These are phyloP conservation scores for Nicotiana obtusifolia DNA, from an alignment of 257 asterid species.

Conservation along the genomic window DNA sequence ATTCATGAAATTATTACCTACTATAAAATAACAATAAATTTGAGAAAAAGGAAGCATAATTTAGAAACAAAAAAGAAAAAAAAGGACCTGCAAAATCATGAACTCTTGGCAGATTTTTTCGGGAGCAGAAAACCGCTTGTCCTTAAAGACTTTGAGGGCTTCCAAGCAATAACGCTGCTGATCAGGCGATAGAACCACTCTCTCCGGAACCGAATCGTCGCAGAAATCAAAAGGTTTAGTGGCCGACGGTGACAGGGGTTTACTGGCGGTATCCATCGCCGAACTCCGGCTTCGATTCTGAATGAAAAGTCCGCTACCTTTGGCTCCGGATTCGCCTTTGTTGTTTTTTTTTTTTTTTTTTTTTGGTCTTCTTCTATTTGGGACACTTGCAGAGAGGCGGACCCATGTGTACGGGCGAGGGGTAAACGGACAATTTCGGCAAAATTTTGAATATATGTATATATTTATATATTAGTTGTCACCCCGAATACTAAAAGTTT, in stretches of 20 bases:
- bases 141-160: constrained; percentile 50
- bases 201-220: constrained; percentile 30
- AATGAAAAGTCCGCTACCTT: constrained; percentile 53
- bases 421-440: too few relatives aligned
- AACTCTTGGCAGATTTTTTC: constrained; percentile 48
- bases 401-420: too few relatives aligned
- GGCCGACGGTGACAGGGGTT: constrained; percentile 24
- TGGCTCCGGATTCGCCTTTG: constrained; percentile 9
- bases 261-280: constrained; percentile 47
- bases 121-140: constrained; percentile 36
- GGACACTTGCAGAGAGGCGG: too few relatives aligned
- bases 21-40: neutral
- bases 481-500: too few relatives aligned
- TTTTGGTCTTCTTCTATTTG: neutral
- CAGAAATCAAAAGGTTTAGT: constrained; percentile 37
- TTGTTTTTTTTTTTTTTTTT: neutral
- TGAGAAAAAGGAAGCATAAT: neutral
- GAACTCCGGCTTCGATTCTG: constrained; percentile 56
- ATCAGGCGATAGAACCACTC: constrained; percentile 37
- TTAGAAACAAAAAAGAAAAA: neutral
- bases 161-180: constrained; percentile 61
- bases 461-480: too few relatives aligned
- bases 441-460: too few relatives aligned
- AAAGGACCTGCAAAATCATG: constrained; percentile 27
- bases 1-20: too few relatives aligned